Conservation (phyloP, 2,329 filamentous ascomycete species). For the Tolypocladium nubicola region DNA sequence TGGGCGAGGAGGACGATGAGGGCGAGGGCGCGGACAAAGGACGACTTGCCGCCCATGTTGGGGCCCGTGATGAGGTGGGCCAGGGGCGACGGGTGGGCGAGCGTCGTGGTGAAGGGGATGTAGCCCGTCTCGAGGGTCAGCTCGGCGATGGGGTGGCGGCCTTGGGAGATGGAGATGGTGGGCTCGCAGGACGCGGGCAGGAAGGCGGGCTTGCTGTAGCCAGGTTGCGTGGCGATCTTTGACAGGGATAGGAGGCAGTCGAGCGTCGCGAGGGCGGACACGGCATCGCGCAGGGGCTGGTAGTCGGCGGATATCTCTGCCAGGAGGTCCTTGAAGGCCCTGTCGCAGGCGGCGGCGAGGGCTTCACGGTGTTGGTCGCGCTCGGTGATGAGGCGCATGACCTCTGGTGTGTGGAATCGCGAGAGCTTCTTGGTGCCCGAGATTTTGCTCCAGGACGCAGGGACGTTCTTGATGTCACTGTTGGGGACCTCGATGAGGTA, state of each 20-base stretch:
- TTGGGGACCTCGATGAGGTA: slow-evolving; percentile 91
- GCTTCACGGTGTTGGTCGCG: slow-evolving; percentile 93
- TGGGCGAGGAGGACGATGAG: slow-evolving; percentile 91
- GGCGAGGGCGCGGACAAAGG: slow-evolving; percentile 85
- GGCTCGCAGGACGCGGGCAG: slow-evolving; percentile 51
- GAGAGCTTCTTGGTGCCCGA: slow-evolving; percentile 88
- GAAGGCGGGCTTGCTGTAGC: slow-evolving; percentile 71
- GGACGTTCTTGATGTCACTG: slow-evolving; percentile 70
- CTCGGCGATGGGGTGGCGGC: slow-evolving; percentile 93
- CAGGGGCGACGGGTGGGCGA: slow-evolving; percentile 54
- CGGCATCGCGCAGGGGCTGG: slow-evolving; percentile 77
- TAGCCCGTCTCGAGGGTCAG: slow-evolving; percentile 77
- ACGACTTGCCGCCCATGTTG: slow-evolving; percentile 99
- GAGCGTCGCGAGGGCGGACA: slow-evolving; percentile 74
- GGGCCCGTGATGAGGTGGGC: slow-evolving; percentile 89
- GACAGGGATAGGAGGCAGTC: slow-evolving; percentile 86
- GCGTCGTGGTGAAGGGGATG: slow-evolving; percentile 76
- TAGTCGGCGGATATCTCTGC: slow-evolving; percentile 71
- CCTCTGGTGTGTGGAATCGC: slow-evolving; percentile 88
- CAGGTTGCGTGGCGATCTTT: slow-evolving; percentile 72
- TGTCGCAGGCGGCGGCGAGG: slow-evolving; percentile 82
- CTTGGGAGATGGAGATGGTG: slow-evolving; percentile 50
- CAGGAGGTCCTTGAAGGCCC: slow-evolving; percentile 65
- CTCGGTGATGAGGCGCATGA: slow-evolving; percentile 71
- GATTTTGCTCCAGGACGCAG: slow-evolving; percentile 90